phyloP scores from a whole-genome alignment of 495 filamentous ascomycete genomes.

The Aspergillus kassunensis region DNA sequence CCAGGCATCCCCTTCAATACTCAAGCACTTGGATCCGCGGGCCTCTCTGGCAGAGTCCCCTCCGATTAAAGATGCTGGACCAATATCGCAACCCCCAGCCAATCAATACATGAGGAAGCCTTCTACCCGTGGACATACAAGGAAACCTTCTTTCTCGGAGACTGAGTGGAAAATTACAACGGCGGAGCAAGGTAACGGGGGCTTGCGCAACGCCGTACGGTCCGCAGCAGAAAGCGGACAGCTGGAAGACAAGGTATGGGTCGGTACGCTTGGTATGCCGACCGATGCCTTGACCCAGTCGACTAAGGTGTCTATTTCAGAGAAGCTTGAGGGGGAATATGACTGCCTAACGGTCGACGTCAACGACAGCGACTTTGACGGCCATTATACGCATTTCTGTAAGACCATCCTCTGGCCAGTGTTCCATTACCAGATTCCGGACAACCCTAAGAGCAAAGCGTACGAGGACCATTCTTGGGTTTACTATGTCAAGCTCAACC shows the following conservation, averaged over 20 bases:
- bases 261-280: constrained; percentile 88
- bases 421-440: constrained; percentile 94
- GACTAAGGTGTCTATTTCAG: constrained; percentile 73
- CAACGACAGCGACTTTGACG: constrained; percentile 83
- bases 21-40: constrained; percentile 58
- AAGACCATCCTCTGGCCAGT: constrained; percentile 89
- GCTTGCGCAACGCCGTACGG: constrained; percentile 78
- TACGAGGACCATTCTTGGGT: constrained; percentile 95
- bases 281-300: constrained; percentile 71
- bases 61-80: constrained; percentile 22
- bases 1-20: constrained; percentile 66
- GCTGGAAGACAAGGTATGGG: constrained; percentile 71
- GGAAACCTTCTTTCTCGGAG: constrained; percentile 58
- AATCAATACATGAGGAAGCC: constrained; percentile 1
- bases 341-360: constrained; percentile 78
- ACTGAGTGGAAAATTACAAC: constrained; percentile 78
- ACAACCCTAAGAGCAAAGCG: constrained; percentile 95
- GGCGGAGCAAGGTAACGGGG: constrained; percentile 86
- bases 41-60: constrained; percentile 25
- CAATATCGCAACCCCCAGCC: constrained; percentile 12
- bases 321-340: constrained; percentile 71
- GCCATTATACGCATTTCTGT: constrained; percentile 90
- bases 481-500: constrained; percentile 86
- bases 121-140: constrained; percentile 22
- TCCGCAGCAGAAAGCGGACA: constrained; percentile 64